Conservation (phyloP, 352 stramenopile genomes). For the Achlya hypogyna region DNA sequence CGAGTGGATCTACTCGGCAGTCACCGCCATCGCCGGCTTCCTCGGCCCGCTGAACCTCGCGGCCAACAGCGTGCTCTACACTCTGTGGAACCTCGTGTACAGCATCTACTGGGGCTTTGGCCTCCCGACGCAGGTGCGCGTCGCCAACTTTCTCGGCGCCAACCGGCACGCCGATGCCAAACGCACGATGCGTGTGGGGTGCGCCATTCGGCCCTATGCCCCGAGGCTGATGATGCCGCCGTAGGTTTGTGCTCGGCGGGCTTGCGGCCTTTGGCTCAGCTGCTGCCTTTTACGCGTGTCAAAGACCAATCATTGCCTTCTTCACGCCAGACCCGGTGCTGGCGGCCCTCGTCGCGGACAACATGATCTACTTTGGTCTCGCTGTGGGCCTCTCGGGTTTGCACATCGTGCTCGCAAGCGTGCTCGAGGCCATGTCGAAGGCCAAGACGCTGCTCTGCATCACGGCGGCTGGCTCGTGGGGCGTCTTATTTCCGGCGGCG, state of each 20-base stretch:
- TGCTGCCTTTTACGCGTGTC: constrained; percentile 5
- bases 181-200: constrained; percentile 15
- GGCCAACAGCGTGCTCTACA: constrained; percentile 38
- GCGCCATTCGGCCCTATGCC: neutral
- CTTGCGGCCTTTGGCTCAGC: constrained; percentile 17
- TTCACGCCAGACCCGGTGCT: constrained; percentile 16
- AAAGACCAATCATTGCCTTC: constrained; percentile 9
- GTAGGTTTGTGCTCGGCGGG: constrained; percentile 7
- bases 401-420: constrained; percentile 17
- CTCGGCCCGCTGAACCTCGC: constrained; percentile 38
- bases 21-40: constrained; percentile 12
- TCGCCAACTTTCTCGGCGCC: constrained; percentile 24
- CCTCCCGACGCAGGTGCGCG: constrained; percentile 21
- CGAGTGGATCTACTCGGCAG: constrained; percentile 20
- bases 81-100: constrained; percentile 20
- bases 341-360: neutral
- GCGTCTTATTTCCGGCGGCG: constrained; percentile 8
- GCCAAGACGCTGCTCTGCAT: constrained; percentile 19
- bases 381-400: constrained; percentile 15
- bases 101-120: constrained; percentile 25
- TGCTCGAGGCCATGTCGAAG: constrained; percentile 16
- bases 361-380: neutral
- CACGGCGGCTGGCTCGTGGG: constrained; percentile 14
- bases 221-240: neutral
- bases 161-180: constrained; percentile 18